phyloP scores from a whole-genome alignment of 169 alveolate species.

The Cytauxzoon felis region DNA sequence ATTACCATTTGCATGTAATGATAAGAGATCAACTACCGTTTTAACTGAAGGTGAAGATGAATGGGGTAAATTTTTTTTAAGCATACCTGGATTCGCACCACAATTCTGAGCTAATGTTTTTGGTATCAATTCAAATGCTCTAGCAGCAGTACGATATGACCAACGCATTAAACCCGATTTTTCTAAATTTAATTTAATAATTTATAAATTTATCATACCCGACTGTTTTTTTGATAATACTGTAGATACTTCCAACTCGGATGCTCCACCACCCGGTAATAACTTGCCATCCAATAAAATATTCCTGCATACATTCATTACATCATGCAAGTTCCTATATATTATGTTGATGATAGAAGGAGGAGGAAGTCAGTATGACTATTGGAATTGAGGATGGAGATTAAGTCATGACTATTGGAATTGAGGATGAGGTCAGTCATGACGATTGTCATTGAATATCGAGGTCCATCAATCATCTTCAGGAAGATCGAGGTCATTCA shows the following conservation, averaged over 20 bases:
- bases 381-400: not conserved
- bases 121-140: conserved; percentile 97
- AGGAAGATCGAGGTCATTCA: not conserved
- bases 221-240: conserved; percentile 82
- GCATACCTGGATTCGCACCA: conserved; percentile 91
- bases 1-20: conserved; percentile 76
- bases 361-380: not conserved
- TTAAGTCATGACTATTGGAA: not conserved
- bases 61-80: not conserved
- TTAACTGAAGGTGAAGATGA: conserved; percentile 70
- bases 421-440: too few relatives aligned
- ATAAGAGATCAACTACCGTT: conserved; percentile 86
- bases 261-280: conserved; percentile 99
- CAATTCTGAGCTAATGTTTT: conserved; percentile 97
- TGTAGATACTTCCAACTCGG: conserved; percentile 95
- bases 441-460: too few relatives aligned
- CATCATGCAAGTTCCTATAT: conserved; percentile 93
- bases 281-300: conserved; percentile 92
- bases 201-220: conserved; percentile 27
- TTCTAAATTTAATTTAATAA: conserved; percentile 32
- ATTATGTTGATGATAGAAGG: not conserved
- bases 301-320: conserved; percentile 96
- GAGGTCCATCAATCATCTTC: too few relatives aligned
- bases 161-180: conserved; percentile 88
- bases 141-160: conserved; percentile 96